Base-by-base conservation (phyloP, 2,329 filamentous ascomycete species). In the Ascomycota sp. region DNA sequence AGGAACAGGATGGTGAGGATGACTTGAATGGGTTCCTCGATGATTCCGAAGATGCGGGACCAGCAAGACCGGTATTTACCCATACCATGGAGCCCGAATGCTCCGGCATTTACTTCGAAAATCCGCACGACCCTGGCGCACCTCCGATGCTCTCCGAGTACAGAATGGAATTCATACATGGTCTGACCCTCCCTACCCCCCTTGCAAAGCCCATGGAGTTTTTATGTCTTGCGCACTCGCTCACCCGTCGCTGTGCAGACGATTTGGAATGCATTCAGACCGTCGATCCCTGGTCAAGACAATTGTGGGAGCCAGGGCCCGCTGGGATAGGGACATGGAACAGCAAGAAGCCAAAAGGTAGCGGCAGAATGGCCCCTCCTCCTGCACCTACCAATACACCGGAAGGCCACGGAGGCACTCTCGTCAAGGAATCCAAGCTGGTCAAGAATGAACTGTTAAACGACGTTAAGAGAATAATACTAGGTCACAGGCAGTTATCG, bases 21-120 rank as follows among this genome's bases (percentile, higher is more conserved):
- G 83, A 91, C 35, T 77, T 93, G 73, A 80, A 82, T 4, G 85
- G 73, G 12, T 94, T 94, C 44, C 59, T 94, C 2, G 85, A 93
- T 40, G 81, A 91, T 41, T 80, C 80, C 5, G 80, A 91, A 31
- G 80, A 89, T 35, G 45, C 50, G 43, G 65, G 55, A 35, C 55
- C 51, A 46, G 58, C 52, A 38, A 60, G 48, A 64, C 67, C 58
- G 56, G 66, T 47, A 51, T 74, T 53, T 66, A 42, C 67, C 58
- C 70, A 73, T 20, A 72, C 80, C 38, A 62, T 91, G 43, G 69
- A 85, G 43, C 81, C 83, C 1, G 59, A 77, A 25, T 78, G 66
- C 45, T 81, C 73, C 4, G 89, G 86, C 1, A 55, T 95, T 8
- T 89, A 77, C 46, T 98, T 83, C 68, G 80, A 92, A 44, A 65